Base-by-base conservation (phyloP, 2,329 filamentous ascomycete genomes). In the Epichloe scottii region DNA sequence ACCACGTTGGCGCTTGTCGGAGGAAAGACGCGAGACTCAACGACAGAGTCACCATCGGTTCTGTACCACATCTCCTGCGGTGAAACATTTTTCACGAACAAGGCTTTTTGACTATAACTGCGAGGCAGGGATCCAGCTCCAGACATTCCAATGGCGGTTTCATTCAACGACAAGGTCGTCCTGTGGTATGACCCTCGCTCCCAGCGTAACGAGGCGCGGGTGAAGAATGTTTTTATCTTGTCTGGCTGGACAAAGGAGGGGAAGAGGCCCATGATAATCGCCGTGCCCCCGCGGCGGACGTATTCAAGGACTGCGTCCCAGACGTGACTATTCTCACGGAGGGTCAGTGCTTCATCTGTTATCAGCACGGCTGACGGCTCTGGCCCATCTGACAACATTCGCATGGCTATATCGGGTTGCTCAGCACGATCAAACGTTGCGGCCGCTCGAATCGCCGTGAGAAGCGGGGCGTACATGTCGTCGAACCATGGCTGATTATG, bases 21-120 rank as follows among this genome's bases (percentile, higher is more conserved):
- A 10, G 8, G 3, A 0, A 30, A 30, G 30, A 30, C 30, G 30
- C 30, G 30, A 30, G 30, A 30, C 47, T 58, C 48, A 12, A 53
- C 10, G 1, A 50, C 17, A 0, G 53, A 48, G 30, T 54, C 37
- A 5, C 53, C 47, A 37, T 54, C 15, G 49, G 52, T 43, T 14
- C 43, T 41, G 42, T 64, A 64, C 59, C 59, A 63, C 39, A 54
- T 51, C 46, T 64, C 59, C 3, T 46, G 33, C 17, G 30, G 43
- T 48, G 54, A 46, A 26, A 63, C 58, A 33, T 58, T 57, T 33
- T 54, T 37, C 12, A 64, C 44, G 47, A 56, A 63, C 30, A 60
- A 37, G 11, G 57, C 60, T 41, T 60, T 60, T 42, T 61, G 62
- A 54, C 58, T 62, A 52, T 63, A 61, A n/a, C 51, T 38, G 4